Conservation (phyloP, 179 eudicot species). For the Beta lomatogona region DNA sequence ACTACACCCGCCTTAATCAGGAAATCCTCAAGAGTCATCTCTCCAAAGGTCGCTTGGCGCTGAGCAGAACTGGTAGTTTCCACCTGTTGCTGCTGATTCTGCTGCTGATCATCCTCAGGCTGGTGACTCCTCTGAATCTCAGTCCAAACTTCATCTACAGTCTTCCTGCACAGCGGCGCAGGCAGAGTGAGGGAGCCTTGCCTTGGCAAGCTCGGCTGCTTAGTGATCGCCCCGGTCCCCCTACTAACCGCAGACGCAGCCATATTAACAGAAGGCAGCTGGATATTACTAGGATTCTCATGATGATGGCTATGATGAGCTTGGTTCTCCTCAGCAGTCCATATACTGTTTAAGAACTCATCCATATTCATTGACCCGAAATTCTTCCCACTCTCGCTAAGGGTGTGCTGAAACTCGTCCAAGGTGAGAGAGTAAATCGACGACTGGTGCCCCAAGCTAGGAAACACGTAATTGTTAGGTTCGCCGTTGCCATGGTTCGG, state of each 20-base stretch:
- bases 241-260: constrained; percentile 15
- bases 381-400: constrained; percentile 67
- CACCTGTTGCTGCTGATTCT: constrained; percentile 17
- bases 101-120: constrained; percentile 18
- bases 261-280: constrained; percentile 10
- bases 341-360: constrained; percentile 84
- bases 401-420: constrained; percentile 82
- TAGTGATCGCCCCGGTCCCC: constrained; percentile 27
- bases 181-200: constrained; percentile 82
- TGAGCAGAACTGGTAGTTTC: constrained; percentile 35
- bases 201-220: constrained; percentile 60
- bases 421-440: constrained; percentile 80
- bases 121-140: constrained; percentile 63
- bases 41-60: constrained; percentile 71
- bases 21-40: constrained; percentile 93
- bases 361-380: constrained; percentile 99
- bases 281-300: background rate
- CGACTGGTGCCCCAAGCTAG: constrained; percentile 57
- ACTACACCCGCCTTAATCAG: constrained; percentile 84
- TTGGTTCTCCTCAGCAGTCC: constrained; percentile 91
- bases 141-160: constrained; percentile 92
- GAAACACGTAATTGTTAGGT: constrained; percentile 18
- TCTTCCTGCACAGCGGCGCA: constrained; percentile 64
- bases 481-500: constrained; percentile 20
- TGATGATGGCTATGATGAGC: constrained; percentile 31